Evolutionary conservation across 2,329 filamentous ascomycete species (phyloP).

Genomic region (Rhinocladiella mackenziei): DNA sequence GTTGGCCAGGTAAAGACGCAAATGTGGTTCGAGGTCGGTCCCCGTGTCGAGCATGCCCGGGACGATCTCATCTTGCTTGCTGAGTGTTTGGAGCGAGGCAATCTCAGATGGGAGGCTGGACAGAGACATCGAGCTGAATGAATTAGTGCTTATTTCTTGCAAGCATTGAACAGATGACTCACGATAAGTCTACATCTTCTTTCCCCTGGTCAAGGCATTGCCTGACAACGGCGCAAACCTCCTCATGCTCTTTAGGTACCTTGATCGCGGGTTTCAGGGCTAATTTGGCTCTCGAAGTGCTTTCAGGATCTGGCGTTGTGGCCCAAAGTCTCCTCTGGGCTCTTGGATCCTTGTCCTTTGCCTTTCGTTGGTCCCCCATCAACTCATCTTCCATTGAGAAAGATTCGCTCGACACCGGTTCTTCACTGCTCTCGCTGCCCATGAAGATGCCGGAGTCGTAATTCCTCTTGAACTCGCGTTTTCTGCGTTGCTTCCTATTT

Average conservation of each 20-base stretch:
- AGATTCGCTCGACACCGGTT: conserved; percentile 36
- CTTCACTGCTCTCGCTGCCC: conserved; percentile 43
- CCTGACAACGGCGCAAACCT: conserved; percentile 38
- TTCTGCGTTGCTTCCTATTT: conserved; percentile 33
- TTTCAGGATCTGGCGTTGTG: neutral
- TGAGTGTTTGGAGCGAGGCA: conserved; percentile 18
- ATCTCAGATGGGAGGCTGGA: conserved; percentile 19
- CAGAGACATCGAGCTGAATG: conserved; percentile 14
- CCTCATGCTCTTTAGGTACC: conserved; percentile 31
- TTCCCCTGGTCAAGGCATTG: conserved; percentile 43
- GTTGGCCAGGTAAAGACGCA: conserved; percentile 43
- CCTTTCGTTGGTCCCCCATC: conserved; percentile 27
- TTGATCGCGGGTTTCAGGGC: neutral
- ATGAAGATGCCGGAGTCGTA: conserved; percentile 48
- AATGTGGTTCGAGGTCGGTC: conserved; percentile 37
- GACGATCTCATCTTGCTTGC: conserved; percentile 27
- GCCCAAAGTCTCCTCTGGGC: neutral
- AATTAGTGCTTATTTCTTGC: neutral
- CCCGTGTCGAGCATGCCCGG: conserved; percentile 26
- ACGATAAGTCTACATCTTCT: conserved; percentile 46
- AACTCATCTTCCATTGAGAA: conserved; percentile 40
- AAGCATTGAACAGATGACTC: conserved; percentile 29
- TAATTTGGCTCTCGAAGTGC: conserved; percentile 7
- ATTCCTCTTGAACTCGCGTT: conserved; percentile 43
- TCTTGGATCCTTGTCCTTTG: conserved; percentile 9